Base-by-base conservation (phyloP, 371 early-diverging fungal species). In the Dichotomocladium elegans region DNA sequence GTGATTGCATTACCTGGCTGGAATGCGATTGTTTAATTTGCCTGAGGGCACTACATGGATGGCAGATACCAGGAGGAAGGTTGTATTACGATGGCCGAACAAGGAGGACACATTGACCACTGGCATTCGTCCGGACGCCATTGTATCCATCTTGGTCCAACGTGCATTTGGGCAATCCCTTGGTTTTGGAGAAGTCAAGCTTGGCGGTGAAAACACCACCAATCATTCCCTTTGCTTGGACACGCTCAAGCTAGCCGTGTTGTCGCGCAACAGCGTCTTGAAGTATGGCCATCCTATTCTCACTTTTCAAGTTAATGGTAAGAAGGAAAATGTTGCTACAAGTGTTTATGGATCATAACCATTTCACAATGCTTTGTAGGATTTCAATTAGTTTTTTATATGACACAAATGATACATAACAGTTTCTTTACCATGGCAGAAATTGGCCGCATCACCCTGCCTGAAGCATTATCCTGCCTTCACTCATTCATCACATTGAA, bases 131-230 rank as follows among this genome's bases (percentile, higher is more conserved):
- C 66, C 56, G 31, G 58, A 62, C 41, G 62, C 60, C 53, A 58
- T 62, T 49, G 51, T 57, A 33, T 57, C 58, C 28, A 62, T 50
- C 51, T 48, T 68, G 46, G 54, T 68, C 51, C 68, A 68, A 55
- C 47, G 41, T 19, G 45, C 41, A 40, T 58, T 63, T 61, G 63
- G 58, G n/a, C n/a, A n/a, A n/a, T n/a, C n/a, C n/a, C n/a, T n/a
- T n/a, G n/a, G n/a, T n/a, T n/a, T n/a, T n/a, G 35, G 61, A 12
- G 68, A 68, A 55, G 58, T 60, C 34, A 62, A 67, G 51, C 58
- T 53, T 58, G 61, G 60, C 41, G 57, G 51, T 42, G 56, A 57
- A 41, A 57, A 28, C 41, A 60, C 60, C 49, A 63, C 54, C 58
- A 58, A 55, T 28, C 59, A 61, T 53, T 62, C 61, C 34, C 58